Percentiles rank a stretch among this genome's conserved stretches.
Evolutionary conservation across 345 rosid species (phyloP).

Genomic region (Linum lewisii): DNA sequence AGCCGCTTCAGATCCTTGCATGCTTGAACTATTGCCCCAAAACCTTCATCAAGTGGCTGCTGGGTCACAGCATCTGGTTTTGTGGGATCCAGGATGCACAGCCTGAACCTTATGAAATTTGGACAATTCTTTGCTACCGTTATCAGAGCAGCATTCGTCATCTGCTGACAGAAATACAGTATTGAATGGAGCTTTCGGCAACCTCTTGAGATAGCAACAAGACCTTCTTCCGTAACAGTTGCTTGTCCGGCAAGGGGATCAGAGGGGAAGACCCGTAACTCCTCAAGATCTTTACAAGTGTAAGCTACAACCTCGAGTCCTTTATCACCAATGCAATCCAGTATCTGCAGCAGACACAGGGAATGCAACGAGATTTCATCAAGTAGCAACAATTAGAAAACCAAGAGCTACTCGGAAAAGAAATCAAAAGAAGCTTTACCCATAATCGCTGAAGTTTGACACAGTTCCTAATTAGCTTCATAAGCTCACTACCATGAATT

Average conservation of each 20-base stretch:
- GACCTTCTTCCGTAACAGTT: constrained; percentile 77
- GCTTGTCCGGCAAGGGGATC: constrained; percentile 48
- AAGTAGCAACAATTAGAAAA: neutral
- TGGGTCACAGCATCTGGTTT: constrained; percentile 63
- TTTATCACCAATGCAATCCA: constrained; percentile 85
- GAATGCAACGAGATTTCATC: too few relatives aligned
- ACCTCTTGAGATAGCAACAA: constrained; percentile 75
- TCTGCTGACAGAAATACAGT: constrained; percentile 89
- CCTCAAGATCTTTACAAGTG: constrained; percentile 72
- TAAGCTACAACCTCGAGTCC: constrained; percentile 76
- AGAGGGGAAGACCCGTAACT: constrained; percentile 85
- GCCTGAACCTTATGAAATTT: constrained; percentile 70
- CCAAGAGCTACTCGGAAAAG: neutral
- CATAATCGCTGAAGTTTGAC: constrained; percentile 70
- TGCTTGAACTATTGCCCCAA: constrained; percentile 80
- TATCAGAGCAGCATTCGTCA: constrained; percentile 88
- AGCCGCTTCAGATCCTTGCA: constrained; percentile 65
- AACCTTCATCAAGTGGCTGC: constrained; percentile 86
- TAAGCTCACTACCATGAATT: constrained; percentile 48
- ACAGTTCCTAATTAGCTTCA: constrained; percentile 52
- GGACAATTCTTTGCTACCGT: constrained; percentile 77
- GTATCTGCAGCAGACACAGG: constrained; percentile 40
- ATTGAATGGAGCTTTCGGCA: constrained; percentile 76
- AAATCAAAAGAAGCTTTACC: constrained; percentile 30
- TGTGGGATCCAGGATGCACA: constrained; percentile 65